Evolutionary conservation across 1,284 basidiomycete species (phyloP).

Genomic region (Thecaphora frezii): DNA sequence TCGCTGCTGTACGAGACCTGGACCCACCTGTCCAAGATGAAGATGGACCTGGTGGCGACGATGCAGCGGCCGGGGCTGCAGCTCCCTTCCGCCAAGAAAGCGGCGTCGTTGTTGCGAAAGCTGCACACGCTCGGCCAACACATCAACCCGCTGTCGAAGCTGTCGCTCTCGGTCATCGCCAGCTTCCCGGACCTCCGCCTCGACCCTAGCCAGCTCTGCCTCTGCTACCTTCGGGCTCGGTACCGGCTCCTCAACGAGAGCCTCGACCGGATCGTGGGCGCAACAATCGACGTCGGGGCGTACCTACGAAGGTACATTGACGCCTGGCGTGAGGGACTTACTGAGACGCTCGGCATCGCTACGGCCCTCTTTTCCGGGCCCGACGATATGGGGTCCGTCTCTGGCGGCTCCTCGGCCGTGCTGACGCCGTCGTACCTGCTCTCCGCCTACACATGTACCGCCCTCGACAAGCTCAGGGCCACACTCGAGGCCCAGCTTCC

Average conservation of each 20-base stretch:
- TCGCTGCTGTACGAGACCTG: constrained; percentile 75
- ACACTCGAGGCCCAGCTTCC: constrained; percentile 13
- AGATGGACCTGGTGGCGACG: constrained; percentile 71
- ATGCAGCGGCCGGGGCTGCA: constrained; percentile 78
- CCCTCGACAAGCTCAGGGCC: constrained; percentile 11
- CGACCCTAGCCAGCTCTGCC: constrained; percentile 68
- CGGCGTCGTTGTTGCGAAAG: constrained; percentile 78
- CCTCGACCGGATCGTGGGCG: constrained; percentile 57
- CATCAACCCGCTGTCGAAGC: constrained; percentile 10
- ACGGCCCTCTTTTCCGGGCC: constrained; percentile 80
- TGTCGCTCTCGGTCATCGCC: constrained; percentile 1
- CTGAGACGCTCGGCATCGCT: constrained; percentile 87
- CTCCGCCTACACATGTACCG: constrained; percentile 21
- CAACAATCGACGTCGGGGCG: constrained; percentile 9
- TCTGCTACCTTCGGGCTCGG: constrained; percentile 71
- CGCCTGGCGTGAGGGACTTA: constrained; percentile 84
- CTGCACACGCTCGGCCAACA: constrained; percentile 63
- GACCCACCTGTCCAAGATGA: constrained; percentile 68
- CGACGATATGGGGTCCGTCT: constrained; percentile 42
- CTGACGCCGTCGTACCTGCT: constrained; percentile 20
- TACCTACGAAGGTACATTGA: constrained; percentile 72
- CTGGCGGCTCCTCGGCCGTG: background rate
- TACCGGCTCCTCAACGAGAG: constrained; percentile 64
- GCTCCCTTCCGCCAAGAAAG: constrained; percentile 83
- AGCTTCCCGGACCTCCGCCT: constrained; percentile 55